Evolutionary conservation across 2,329 filamentous ascomycete species (phyloP), one percentile per base, ranked within the genome.

Genomic region (Graphilbum ipis-grandicollis): DNA sequence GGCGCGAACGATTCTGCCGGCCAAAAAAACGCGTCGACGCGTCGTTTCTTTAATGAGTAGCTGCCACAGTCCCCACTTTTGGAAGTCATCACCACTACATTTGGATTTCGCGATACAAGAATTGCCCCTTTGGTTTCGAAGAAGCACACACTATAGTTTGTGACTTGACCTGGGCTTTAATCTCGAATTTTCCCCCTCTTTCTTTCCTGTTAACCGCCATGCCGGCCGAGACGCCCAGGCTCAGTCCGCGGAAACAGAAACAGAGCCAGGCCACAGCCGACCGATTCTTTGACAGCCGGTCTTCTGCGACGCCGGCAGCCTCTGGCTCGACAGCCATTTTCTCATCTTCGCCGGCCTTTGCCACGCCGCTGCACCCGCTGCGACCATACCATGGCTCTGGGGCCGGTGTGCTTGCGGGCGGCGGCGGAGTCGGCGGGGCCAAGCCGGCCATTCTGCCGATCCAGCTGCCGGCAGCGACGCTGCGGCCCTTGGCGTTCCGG

Each of bases 311-410:
- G 8, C 15, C 44, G 2, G 50, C 51, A 19, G 41, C 44, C 2
- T 41, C 40, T 1, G 34, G 42, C 19, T 60, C 62, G 4, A 75
- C 79, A 35, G 68, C 70, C 31, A 75, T 90, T 42, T 83, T 83
- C 5, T 93, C 86, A 0, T 93, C 85, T 1, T 93, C 85, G 17
- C 84, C 86, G 9, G 84, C 79, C 30, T 94, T 94, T 57, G 84
- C 74, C 35, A 94, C 86, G 2, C 86, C 86, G 2, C 71, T 75
- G 31, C 80, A 90, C 53, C 81, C 85, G 32, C 70, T 90, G 36
- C 71, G 68, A 47, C 71, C 77, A 14, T 75, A 75, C 51, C 43
- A 59, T 65, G 19, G 58, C 61, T 2, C 67, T 75, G 14, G 65
- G 65, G 19, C 44, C 44, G 17, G 45, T 47, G 19, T 66, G 75